These are phyloP conservation scores for Nymphaea colorata DNA, from an alignment of 164 flowering plant species.

Conservation along the genomic window DNA sequence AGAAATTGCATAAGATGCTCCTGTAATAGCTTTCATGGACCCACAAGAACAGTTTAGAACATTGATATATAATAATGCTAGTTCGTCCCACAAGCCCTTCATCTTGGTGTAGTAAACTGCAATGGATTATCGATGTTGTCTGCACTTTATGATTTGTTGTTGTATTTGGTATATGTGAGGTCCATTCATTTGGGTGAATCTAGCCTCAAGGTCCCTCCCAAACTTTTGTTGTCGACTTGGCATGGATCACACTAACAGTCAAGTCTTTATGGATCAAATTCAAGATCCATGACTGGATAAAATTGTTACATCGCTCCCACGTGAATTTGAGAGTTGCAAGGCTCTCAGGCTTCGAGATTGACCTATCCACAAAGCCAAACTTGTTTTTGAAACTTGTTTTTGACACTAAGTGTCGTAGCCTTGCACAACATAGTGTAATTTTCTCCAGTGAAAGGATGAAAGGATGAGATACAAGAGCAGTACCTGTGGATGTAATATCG, in stretches of 20 bases:
- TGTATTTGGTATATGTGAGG: constrained; percentile 4
- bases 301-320: constrained; percentile 5
- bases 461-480: neutral
- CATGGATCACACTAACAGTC: constrained; percentile 1
- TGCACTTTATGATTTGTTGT: constrained; percentile 1
- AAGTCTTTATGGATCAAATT: constrained; percentile 1
- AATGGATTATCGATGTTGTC: constrained; percentile 4
- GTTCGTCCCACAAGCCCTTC: constrained; percentile 12
- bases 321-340: neutral
- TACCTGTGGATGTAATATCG: neutral
- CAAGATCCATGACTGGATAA: neutral
- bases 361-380: neutral
- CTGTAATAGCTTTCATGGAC: neutral
- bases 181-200: constrained; percentile 8
- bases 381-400: neutral
- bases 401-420: neutral
- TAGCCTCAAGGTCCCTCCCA: constrained; percentile 11
- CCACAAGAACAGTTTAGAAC: constrained; percentile 3
- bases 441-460: neutral
- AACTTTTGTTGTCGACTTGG: constrained; percentile 1
- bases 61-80: neutral
- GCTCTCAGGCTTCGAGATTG: neutral
- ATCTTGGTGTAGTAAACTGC: constrained; percentile 7
- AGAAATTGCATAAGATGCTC: no score
- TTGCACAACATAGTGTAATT: neutral